Percentiles rank a stretch among this genome's conserved stretches.
Evolutionary conservation across 1,284 basidiomycete genomes (phyloP).

Genomic region (Ustilago vetiveriae): DNA sequence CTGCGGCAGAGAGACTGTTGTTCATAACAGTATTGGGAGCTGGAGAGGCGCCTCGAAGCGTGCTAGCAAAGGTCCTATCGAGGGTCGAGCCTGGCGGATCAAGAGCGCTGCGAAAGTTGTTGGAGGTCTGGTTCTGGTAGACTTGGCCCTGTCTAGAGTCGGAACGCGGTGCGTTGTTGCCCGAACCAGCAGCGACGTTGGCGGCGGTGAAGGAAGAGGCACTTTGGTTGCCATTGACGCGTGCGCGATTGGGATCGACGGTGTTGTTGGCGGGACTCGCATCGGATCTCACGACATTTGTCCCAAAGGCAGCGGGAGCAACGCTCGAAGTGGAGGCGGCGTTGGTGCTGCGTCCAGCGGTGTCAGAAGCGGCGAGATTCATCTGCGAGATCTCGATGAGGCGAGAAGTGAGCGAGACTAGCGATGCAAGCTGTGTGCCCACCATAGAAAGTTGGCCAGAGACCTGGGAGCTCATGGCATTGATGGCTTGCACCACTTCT

Average conservation of each 20-base stretch:
- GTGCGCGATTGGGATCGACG: constrained; percentile 27
- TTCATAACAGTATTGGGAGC: constrained; percentile 13
- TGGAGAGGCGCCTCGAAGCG: constrained; percentile 34
- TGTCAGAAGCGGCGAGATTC: constrained; percentile 18
- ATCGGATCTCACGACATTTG: constrained; percentile 9
- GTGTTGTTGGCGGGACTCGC: constrained; percentile 25
- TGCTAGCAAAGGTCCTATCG: constrained; percentile 39
- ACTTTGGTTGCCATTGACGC: constrained; percentile 25
- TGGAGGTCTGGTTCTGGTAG: constrained; percentile 19
- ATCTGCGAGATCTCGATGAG: constrained; percentile 46
- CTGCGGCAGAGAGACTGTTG: constrained; percentile 26
- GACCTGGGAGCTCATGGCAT: constrained; percentile 42
- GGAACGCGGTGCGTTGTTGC: constrained; percentile 16
- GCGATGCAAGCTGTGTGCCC: constrained; percentile 39
- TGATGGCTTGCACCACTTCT: constrained; percentile 43
- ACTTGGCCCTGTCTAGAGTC: constrained; percentile 27
- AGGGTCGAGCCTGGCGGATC: constrained; percentile 27
- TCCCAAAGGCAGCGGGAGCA: constrained; percentile 1
- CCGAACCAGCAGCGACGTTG: constrained; percentile 6
- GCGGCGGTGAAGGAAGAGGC: constrained; percentile 17
- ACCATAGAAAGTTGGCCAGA: constrained; percentile 42
- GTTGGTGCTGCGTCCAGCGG: constrained; percentile 7
- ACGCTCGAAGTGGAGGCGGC: background rate
- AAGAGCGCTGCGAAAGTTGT: constrained; percentile 24
- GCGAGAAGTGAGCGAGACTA: constrained; percentile 43